A percentile compares a stretch with the other conserved stretches of the same genome.
Conservation (phyloP, 441 rosid genomes). For the Flueggea neowawraea region DNA sequence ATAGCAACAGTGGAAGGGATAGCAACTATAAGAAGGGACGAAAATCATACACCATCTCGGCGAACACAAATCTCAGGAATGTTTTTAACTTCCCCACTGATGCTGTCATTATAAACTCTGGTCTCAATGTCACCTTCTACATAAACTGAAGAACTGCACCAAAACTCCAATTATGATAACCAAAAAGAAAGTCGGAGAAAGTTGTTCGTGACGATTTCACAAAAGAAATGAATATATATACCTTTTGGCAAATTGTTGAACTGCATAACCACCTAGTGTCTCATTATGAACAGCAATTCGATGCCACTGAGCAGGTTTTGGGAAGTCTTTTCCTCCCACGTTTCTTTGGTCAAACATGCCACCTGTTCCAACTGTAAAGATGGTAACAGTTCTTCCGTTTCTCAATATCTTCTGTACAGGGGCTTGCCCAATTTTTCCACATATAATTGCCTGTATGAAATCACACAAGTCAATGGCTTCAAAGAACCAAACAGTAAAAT, state of each 20-base stretch:
- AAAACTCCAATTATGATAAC: conserved; percentile 14
- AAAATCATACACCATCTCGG: conserved; percentile 52
- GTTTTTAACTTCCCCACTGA: conserved; percentile 79
- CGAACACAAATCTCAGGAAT: conserved; percentile 94
- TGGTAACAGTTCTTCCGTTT: conserved; percentile 78
- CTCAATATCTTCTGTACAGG: conserved; percentile 93
- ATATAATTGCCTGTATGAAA: conserved; percentile 67
- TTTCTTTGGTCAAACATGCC: conserved; percentile 93
- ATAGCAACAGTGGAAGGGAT: conserved; percentile 2
- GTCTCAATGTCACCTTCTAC: conserved; percentile 95
- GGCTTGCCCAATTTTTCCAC: conserved; percentile 88
- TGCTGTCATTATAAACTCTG: conserved; percentile 90
- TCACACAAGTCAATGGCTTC: conserved; percentile 5
- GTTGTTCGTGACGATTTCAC: too few species aligned
- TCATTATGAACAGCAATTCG: conserved; percentile 91
- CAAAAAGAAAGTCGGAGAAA: too few species aligned
- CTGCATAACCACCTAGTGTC: conserved; percentile 71
- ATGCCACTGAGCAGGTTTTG: conserved; percentile 97
- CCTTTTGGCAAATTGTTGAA: conserved; percentile 76
- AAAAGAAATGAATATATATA: conserved; percentile 20
- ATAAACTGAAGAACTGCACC: conserved; percentile 80
- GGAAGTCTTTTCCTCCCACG: conserved; percentile 40
- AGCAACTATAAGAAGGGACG: neutral
- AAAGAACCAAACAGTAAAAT: neutral
- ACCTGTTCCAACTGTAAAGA: conserved; percentile 91